Percentiles rank a stretch among this genome's conserved stretches.
These are phyloP conservation scores for Fragaria nilgerrensis DNA, from an alignment of 306 rosid genomes.

Conservation along the genomic window DNA sequence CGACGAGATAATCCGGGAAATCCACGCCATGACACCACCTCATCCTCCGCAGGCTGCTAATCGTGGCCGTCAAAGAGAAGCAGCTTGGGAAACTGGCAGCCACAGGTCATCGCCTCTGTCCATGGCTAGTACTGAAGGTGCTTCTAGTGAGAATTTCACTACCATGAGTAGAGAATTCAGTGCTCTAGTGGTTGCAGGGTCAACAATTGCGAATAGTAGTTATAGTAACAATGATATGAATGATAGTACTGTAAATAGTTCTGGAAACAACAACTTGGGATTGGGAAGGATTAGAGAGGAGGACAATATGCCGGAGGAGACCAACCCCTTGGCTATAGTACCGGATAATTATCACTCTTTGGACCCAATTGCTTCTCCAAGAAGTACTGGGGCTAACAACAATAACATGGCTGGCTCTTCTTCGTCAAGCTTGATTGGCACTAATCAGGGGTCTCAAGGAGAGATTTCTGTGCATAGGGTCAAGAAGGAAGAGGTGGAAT, in stretches of 20 bases:
- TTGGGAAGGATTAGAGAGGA: constrained; percentile 86
- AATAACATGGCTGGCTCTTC: constrained; percentile 10
- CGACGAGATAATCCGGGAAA: constrained; percentile 59
- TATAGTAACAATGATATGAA: neutral
- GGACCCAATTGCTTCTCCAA: constrained; percentile 34
- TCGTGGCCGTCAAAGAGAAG: constrained; percentile 48
- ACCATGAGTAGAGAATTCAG: constrained; percentile 87
- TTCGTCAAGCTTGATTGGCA: neutral
- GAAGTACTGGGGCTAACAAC: constrained; percentile 8
- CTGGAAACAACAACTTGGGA: constrained; percentile 30
- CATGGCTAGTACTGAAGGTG: constrained; percentile 51
- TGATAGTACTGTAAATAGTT: neutral
- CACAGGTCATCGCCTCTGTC: constrained; percentile 61
- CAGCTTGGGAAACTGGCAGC: constrained; percentile 51
- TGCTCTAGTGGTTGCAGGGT: constrained; percentile 89
- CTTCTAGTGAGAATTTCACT: constrained; percentile 65
- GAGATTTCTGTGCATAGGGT: constrained; percentile 63
- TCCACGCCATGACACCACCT: constrained; percentile 80
- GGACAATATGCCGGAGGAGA: constrained; percentile 49
- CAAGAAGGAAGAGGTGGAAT: constrained; percentile 95
- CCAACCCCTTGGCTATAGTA: constrained; percentile 81
- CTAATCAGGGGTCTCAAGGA: constrained; percentile 8
- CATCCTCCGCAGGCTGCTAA: constrained; percentile 24
- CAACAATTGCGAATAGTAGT: constrained; percentile 37
- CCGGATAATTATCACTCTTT: constrained; percentile 52